Evolutionary conservation across 352 stramenopile species (phyloP).

Genomic region (Pythium vanterpoolii): DNA sequence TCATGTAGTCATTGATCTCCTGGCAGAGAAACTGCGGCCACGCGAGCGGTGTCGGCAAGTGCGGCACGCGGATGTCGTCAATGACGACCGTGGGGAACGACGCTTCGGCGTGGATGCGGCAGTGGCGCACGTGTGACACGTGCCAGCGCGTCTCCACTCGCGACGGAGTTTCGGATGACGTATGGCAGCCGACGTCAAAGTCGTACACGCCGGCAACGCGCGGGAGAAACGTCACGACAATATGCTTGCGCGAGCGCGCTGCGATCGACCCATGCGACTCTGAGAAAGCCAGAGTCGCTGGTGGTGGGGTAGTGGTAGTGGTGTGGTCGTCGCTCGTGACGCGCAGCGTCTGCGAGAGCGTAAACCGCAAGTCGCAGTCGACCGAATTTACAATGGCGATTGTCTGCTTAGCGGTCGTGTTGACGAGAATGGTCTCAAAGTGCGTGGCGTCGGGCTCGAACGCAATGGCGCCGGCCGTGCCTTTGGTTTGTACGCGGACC

Average conservation of each 20-base stretch:
- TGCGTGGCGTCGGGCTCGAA: conserved; percentile 67
- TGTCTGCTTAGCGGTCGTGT: conserved; percentile 60
- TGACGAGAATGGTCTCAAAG: conserved; percentile 87
- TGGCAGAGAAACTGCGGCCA: conserved; percentile 78
- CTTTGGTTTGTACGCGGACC: conserved; percentile 65
- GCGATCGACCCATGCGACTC: conserved; percentile 61
- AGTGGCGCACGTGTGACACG: conserved; percentile 31
- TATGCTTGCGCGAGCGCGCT: conserved; percentile 72
- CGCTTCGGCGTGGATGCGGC: conserved; percentile 59
- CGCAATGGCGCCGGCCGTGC: conserved; percentile 64
- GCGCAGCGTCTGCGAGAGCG: conserved; percentile 38
- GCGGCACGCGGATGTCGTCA: conserved; percentile 70
- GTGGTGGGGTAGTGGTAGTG: not conserved
- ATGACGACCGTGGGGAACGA: conserved; percentile 88
- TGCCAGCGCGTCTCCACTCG: conserved; percentile 16
- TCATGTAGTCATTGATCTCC: conserved; percentile 70
- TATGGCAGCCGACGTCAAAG: conserved; percentile 65
- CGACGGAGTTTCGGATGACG: conserved; percentile 17
- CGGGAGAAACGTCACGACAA: conserved; percentile 75
- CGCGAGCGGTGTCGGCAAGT: conserved; percentile 42
- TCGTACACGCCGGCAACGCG: conserved; percentile 57
- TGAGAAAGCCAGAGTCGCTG: conserved; percentile 47
- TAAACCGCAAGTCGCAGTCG: conserved; percentile 73
- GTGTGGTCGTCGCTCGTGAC: conserved; percentile 8
- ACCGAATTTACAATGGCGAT: conserved; percentile 74